Evolutionary conservation across 345 rosid genomes (phyloP).

Genomic region (Capsella bursapastoris): DNA sequence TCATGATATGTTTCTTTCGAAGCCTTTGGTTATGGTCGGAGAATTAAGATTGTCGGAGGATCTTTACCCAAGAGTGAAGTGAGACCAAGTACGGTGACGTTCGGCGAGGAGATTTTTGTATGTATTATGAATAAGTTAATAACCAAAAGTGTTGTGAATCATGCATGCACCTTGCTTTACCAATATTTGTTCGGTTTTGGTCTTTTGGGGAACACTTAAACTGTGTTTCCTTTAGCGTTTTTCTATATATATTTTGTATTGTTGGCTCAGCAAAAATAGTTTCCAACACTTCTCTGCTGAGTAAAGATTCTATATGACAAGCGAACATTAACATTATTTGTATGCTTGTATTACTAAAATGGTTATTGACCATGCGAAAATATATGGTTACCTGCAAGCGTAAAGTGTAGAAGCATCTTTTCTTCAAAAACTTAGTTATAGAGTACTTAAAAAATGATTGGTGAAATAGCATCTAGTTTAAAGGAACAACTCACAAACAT

Average conservation of each 20-base stretch:
- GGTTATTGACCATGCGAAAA: no score
- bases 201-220: slow-evolving; percentile 27
- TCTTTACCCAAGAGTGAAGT: slow-evolving; percentile 39
- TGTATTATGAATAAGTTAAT: background rate
- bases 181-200: slow-evolving; percentile 15
- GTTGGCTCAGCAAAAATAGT: no score
- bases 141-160: slow-evolving; percentile 21
- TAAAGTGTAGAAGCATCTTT: no score
- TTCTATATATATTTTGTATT: slow-evolving; percentile 3
- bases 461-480: no score
- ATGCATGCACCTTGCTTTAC: background rate
- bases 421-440: no score
- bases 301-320: no score
- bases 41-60: slow-evolving; percentile 46
- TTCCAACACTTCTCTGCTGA: no score
- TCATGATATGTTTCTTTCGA: slow-evolving; percentile 40
- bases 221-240: slow-evolving; percentile 30
- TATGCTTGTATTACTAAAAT: no score
- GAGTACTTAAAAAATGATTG: no score
- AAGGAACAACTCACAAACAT: no score
- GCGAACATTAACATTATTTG: no score
- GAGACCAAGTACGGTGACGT: background rate
- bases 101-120: background rate
- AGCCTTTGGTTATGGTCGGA: slow-evolving; percentile 46
- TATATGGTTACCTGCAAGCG: no score